Evolutionary conservation across 2,329 filamentous ascomycete genomes (phyloP), one percentile per base, ranked within the genome.

Genomic region (Neonectria ditissima): DNA sequence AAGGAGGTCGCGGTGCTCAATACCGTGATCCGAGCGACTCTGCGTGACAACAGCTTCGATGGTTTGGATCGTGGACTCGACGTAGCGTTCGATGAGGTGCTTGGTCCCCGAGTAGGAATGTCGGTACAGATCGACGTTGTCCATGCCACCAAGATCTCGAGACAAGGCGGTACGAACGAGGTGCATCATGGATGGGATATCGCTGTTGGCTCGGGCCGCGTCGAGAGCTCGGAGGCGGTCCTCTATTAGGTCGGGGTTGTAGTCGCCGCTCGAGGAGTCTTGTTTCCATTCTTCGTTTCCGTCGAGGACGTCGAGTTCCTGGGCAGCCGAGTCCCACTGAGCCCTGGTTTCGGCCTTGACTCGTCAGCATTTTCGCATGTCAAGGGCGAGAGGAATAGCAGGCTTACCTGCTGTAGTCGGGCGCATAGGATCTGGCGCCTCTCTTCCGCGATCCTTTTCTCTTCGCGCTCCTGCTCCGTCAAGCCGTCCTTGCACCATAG

Each of bases 51-150:
- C 79, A 0, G 89, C 85, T 7, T 89, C 83, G 63, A 98, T 90
- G 0, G 93, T 93, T 61, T 89, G 85, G 30, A 94, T 80, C 1
- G 92, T 90, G 1, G 92, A 93, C 53, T 91, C 87, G 65, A 97
- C 94, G 73, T 97, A 97, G 34, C 87, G 85, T 79, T 97, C 94
- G 65, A 97, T 95, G 67, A 97, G 80, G 63, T 86, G 84, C 80
- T 97, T 97, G 9, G 94, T 97, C 5, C 94, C 95, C 14, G 93
- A 86, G 74, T 96, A 90, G 0, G 92, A 92, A 75, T 96, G 92
- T 59, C 90, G 90, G 80, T 97, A 97, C 2, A 97, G 84, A 55
- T 89, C 86, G 44, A 91, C 85, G 73, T 94, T 92, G 65, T 92
- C 93, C 91, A 97, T 97, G 55, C 91, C 92, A 8, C 93, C 94